Evolutionary conservation across 2,329 filamentous ascomycete genomes (phyloP).

Genomic region (Hymenoscyphus infarciens): DNA sequence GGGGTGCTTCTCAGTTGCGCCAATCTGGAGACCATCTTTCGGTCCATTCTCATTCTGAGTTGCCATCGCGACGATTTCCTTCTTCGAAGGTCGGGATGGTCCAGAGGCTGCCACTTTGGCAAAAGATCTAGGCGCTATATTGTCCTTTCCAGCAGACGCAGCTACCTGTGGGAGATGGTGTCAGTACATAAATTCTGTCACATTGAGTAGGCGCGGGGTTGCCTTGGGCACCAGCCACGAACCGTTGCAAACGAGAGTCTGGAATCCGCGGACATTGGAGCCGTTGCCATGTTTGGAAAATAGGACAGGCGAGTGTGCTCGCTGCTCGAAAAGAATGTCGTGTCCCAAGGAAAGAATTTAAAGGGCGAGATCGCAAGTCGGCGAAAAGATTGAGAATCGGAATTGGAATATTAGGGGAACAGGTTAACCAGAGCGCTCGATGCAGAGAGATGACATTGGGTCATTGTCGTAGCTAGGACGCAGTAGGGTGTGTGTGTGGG

Average conservation of each 20-base stretch:
- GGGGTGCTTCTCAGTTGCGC: constrained; percentile 7
- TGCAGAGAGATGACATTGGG: constrained; percentile 36
- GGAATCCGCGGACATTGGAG: constrained; percentile 45
- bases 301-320: constrained; percentile 15
- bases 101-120: constrained; percentile 30
- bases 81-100: constrained; percentile 31
- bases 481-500: constrained; percentile 17
- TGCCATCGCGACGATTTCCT: constrained; percentile 26
- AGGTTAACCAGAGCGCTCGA: constrained; percentile 36
- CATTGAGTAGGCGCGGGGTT: constrained; percentile 13
- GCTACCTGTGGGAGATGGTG: constrained; percentile 41
- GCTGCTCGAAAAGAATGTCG: constrained; percentile 32
- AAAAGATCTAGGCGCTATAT: constrained; percentile 33
- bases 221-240: constrained; percentile 29
- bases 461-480: constrained; percentile 37
- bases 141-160: constrained; percentile 44
- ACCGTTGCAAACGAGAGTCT: constrained; percentile 78
- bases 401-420: constrained; percentile 35
- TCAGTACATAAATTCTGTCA: neutral
- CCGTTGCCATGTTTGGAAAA: constrained; percentile 43
- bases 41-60: constrained; percentile 13
- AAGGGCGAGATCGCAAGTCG: constrained; percentile 33
- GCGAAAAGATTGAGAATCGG: constrained; percentile 27
- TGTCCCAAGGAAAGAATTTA: constrained; percentile 30
- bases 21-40: constrained; percentile 13